A percentile compares a stretch with the other conserved stretches of the same genome.
Evolutionary conservation across 2,329 filamentous ascomycete genomes (phyloP).

Genomic region (Sporothrix inflata): DNA sequence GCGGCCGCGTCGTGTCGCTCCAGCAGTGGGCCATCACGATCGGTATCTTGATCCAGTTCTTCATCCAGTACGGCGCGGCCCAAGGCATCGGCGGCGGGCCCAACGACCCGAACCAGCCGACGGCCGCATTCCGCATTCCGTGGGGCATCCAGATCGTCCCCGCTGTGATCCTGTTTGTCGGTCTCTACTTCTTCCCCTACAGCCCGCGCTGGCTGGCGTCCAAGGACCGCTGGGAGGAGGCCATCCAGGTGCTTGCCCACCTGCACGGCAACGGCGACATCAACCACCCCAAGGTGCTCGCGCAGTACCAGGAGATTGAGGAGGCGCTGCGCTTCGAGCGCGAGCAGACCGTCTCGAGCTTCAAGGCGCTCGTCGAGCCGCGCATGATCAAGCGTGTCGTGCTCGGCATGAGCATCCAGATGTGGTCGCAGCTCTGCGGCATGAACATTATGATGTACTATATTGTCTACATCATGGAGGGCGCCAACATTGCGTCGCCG

Average conservation of each 20-base stretch:
- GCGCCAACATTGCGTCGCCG: conserved; percentile 58
- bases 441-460: conserved; percentile 65
- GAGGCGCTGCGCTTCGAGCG: conserved; percentile 58
- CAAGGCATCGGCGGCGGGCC: conserved; percentile 55
- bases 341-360: conserved; percentile 54
- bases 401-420: conserved; percentile 61
- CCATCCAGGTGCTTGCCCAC: conserved; percentile 58
- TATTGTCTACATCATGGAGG: conserved; percentile 64
- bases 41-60: conserved; percentile 52
- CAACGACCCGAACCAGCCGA: conserved; percentile 53
- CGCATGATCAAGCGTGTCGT: conserved; percentile 60
- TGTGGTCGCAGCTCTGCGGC: conserved; percentile 63
- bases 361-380: conserved; percentile 52
- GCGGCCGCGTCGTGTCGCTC: conserved; percentile 64
- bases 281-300: conserved; percentile 62
- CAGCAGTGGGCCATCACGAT: conserved; percentile 71
- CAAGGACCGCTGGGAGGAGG: conserved; percentile 69
- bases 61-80: conserved; percentile 67
- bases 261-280: conserved; percentile 62
- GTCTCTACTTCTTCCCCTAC: conserved; percentile 63
- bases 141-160: conserved; percentile 65
- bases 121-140: conserved; percentile 61
- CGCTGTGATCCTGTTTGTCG: conserved; percentile 54
- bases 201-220: conserved; percentile 77
- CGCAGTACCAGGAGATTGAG: conserved; percentile 65